Percentiles rank a stretch among this genome's conserved stretches.
Evolutionary conservation across 2,329 filamentous ascomycete species (phyloP).

Genomic region (Trichoderma sp.): DNA sequence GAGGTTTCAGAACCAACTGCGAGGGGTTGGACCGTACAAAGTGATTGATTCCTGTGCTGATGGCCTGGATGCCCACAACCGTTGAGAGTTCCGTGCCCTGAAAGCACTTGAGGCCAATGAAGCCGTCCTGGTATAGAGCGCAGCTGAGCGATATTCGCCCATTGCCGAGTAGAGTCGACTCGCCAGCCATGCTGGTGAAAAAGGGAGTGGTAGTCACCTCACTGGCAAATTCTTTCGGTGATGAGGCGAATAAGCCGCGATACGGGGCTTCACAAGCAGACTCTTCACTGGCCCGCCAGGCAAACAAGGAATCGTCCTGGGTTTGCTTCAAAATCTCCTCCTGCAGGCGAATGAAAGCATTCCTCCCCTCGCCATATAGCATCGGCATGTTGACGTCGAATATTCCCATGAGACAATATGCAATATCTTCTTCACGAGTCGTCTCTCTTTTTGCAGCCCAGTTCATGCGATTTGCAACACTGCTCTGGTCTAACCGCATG

Average conservation of each 20-base stretch:
- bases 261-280: neutral
- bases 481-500: neutral
- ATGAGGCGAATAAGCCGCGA: neutral
- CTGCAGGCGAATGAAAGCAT: neutral
- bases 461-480: neutral
- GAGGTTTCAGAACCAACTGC: neutral
- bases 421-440: neutral
- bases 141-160: neutral
- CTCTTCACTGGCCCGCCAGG: neutral
- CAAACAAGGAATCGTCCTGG: neutral
- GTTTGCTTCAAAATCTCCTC: neutral
- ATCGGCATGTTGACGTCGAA: neutral
- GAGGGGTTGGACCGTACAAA: neutral
- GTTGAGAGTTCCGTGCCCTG: neutral
- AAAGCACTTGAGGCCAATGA: neutral
- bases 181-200: neutral
- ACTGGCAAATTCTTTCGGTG: neutral
- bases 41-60: neutral
- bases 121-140: neutral
- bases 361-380: neutral
- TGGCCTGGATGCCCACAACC: neutral
- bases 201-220: neutral
- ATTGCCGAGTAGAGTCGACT: neutral
- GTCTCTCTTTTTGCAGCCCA: neutral
- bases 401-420: neutral